Evolutionary conservation across 768 basidiomycete genomes (phyloP).

Genomic region (Auriscalpium vulgare): DNA sequence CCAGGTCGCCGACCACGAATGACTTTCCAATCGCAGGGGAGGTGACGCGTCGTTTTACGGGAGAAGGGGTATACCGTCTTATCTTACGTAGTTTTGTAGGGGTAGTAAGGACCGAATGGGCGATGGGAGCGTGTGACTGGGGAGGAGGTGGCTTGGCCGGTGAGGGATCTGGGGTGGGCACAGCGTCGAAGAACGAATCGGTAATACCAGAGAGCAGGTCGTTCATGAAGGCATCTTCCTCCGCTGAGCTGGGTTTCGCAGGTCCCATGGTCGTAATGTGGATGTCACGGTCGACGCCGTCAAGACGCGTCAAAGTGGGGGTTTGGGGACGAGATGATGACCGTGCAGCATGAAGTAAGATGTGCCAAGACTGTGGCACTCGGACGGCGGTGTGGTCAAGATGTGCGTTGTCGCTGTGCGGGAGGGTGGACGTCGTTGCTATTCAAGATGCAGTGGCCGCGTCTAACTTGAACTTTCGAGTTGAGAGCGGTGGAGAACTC

Average conservation of each 20-base stretch:
- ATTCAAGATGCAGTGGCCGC: no score
- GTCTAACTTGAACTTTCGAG: no score
- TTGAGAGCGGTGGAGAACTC: no score
- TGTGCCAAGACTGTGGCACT: no score
- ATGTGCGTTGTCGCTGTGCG: no score
- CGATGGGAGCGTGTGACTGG: slow-evolving; percentile 2
- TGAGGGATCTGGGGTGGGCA: slow-evolving; percentile 30
- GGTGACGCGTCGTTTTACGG: not conserved
- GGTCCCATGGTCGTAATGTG: slow-evolving; percentile 27
- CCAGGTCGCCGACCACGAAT: slow-evolving; percentile 1
- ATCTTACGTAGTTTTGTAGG: not conserved
- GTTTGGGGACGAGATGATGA: no score
- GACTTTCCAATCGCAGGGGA: not conserved
- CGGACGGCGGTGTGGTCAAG: no score
- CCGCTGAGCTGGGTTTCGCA: slow-evolving; percentile 26
- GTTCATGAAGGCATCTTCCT: slow-evolving; percentile 56
- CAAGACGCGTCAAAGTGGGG: no score
- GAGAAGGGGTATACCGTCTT: not conserved
- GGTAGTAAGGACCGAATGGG: not conserved
- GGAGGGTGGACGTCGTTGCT: no score
- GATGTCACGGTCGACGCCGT: not conserved
- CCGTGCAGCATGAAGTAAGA: no score
- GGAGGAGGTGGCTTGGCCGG: slow-evolving; percentile 17
- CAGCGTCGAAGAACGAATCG: slow-evolving; percentile 39
- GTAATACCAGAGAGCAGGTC: slow-evolving; percentile 46